Evolutionary conservation across 2,329 filamentous ascomycete genomes (phyloP).

Genomic region (Lasiodiplodia gonubiensis): DNA sequence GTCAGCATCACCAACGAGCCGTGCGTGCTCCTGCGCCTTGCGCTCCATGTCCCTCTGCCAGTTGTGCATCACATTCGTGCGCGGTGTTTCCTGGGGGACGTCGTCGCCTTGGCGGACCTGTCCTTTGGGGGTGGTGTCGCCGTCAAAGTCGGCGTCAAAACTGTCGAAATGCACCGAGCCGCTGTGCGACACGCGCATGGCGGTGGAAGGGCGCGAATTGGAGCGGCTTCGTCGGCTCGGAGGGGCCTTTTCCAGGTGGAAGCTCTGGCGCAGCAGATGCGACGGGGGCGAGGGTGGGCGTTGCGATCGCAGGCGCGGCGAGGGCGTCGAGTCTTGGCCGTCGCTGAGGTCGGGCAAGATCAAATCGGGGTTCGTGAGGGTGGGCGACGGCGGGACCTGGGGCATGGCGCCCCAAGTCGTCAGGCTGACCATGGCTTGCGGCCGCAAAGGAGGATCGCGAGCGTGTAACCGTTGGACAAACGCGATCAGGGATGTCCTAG

Average conservation of each 20-base stretch:
- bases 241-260: constrained; percentile 37
- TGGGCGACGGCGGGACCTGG: constrained; percentile 69
- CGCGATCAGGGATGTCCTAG: constrained; percentile 29
- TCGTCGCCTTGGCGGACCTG: constrained; percentile 7
- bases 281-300: constrained; percentile 51
- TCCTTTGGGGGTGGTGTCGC: constrained; percentile 26
- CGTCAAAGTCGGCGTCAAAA: constrained; percentile 25
- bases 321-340: constrained; percentile 46
- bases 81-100: constrained; percentile 2
- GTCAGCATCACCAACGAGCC: not conserved
- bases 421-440: constrained; percentile 21
- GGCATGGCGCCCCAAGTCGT: constrained; percentile 27
- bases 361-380: constrained; percentile 92
- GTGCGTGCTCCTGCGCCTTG: constrained; percentile 6
- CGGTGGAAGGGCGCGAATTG: constrained; percentile 11
- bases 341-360: constrained; percentile 71
- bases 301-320: constrained; percentile 58
- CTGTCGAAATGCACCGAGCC: constrained; percentile 6
- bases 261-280: constrained; percentile 39
- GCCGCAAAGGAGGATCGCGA: not conserved
- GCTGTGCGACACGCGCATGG: not conserved
- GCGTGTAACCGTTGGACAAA: constrained; percentile 24
- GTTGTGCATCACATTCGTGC: constrained; percentile 25
- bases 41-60: constrained; percentile 26
- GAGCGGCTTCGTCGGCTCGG: constrained; percentile 36